These are phyloP conservation scores for Pyrus hybrid DNA, from an alignment of 331 rosid species.

Conservation along the genomic window DNA sequence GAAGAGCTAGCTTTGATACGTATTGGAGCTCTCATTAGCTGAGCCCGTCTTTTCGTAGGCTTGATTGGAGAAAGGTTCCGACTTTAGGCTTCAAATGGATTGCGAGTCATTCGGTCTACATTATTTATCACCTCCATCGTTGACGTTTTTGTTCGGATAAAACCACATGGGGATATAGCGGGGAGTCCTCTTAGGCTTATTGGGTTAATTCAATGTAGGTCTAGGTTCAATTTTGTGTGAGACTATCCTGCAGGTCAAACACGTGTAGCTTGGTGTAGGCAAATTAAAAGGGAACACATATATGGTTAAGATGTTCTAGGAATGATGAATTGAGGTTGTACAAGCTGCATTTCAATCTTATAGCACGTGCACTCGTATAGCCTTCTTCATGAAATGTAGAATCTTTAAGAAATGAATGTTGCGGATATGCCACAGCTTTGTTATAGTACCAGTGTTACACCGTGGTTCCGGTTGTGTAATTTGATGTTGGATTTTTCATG, in stretches of 20 bases:
- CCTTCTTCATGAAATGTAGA: neutral
- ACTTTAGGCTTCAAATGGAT: neutral
- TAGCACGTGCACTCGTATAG: neutral
- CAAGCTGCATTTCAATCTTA: neutral
- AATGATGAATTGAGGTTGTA: neutral
- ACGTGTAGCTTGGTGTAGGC: neutral
- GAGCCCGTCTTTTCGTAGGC: neutral
- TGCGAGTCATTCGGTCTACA: neutral
- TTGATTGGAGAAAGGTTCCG: neutral
- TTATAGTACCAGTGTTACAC: neutral
- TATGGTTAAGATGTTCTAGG: neutral
- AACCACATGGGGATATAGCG: neutral
- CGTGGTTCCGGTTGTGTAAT: neutral
- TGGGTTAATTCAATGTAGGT: neutral
- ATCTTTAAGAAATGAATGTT: neutral
- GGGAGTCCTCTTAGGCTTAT: neutral
- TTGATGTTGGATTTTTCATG: neutral
- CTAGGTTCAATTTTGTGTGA: neutral
- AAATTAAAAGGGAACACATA: neutral
- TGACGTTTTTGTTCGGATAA: neutral
- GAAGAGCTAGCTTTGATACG: neutral
- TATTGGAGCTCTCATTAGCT: neutral
- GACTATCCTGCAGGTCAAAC: neutral
- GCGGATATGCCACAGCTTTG: neutral
- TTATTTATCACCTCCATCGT: neutral